Evolutionary conservation across 192 early-diverging fungal species (phyloP).

Genomic region (Spinellus fusiger): DNA sequence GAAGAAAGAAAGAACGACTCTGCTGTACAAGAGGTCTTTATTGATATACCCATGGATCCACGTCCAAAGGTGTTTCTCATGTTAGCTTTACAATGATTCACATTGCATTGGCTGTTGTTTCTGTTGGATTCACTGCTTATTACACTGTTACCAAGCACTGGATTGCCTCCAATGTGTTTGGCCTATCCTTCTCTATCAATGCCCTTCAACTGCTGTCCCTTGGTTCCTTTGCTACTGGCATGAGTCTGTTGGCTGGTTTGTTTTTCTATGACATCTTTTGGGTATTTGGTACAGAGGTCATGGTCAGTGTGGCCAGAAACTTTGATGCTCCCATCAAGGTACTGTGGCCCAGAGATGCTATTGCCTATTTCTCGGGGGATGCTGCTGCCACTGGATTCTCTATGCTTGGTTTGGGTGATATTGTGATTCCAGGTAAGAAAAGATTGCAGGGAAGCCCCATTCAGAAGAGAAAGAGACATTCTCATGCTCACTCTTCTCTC

Average conservation of each 20-base stretch:
- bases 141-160: conserved; percentile 90
- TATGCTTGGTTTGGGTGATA: conserved; percentile 95
- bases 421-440: conserved; percentile 83
- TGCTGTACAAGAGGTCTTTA: no score
- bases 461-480: neutral
- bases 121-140: conserved; percentile 56
- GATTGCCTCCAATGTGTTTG: conserved; percentile 86
- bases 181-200: conserved; percentile 79
- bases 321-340: conserved; percentile 98
- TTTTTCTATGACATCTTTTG: conserved; percentile 98
- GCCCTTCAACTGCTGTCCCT: conserved; percentile 83
- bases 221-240: conserved; percentile 96
- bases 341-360: conserved; percentile 72
- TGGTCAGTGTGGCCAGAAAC: conserved; percentile 95
- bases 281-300: conserved; percentile 98
- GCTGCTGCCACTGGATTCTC: conserved; percentile 56
- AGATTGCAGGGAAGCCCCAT: neutral
- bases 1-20: neutral
- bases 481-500: neutral
- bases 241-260: conserved; percentile 82
- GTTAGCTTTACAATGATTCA: conserved; percentile 64
- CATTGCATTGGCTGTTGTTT: conserved; percentile 47
- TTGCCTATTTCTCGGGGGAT: conserved; percentile 42
- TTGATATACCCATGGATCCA: no score
- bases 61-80: conserved; percentile 47